A percentile compares a stretch with the other conserved stretches of the same genome.
Evolutionary conservation across 306 rosid genomes (phyloP).

Genomic region (Styphnolobium japonicum): DNA sequence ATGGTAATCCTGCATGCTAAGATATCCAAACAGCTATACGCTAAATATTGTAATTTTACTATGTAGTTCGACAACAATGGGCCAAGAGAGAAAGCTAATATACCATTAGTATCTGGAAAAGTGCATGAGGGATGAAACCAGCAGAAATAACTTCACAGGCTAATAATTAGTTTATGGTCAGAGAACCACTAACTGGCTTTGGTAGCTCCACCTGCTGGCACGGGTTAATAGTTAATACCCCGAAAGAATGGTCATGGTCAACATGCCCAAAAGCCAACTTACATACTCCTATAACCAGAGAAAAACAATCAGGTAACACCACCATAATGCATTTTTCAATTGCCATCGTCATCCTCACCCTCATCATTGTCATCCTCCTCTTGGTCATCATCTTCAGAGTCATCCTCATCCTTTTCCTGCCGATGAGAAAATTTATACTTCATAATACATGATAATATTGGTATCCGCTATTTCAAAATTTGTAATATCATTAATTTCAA

Average conservation of each 20-base stretch:
- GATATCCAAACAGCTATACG: constrained; percentile 29
- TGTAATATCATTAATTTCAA: background rate
- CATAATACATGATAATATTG: background rate
- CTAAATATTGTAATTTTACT: constrained; percentile 3
- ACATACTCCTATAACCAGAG: constrained; percentile 38
- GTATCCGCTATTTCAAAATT: background rate
- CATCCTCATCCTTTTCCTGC: constrained; percentile 68
- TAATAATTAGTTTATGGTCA: constrained; percentile 10
- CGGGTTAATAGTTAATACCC: constrained; percentile 22
- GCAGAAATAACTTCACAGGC: constrained; percentile 32
- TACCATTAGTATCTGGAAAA: constrained; percentile 16
- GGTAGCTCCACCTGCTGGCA: constrained; percentile 26
- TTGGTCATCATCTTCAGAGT: constrained; percentile 67
- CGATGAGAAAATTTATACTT: background rate
- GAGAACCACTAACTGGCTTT: constrained; percentile 27
- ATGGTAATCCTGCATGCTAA: constrained; percentile 13
- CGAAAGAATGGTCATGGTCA: constrained; percentile 30
- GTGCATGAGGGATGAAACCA: constrained; percentile 28
- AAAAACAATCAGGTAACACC: constrained; percentile 21
- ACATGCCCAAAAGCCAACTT: constrained; percentile 42
- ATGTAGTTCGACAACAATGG: constrained; percentile 1
- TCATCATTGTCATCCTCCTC: constrained; percentile 55
- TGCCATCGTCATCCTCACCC: constrained; percentile 49
- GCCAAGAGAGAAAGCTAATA: constrained; percentile 9
- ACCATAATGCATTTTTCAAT: constrained; percentile 37